These are phyloP conservation scores for Anacardium occidentale DNA, from an alignment of 345 rosid species.

Conservation along the genomic window DNA sequence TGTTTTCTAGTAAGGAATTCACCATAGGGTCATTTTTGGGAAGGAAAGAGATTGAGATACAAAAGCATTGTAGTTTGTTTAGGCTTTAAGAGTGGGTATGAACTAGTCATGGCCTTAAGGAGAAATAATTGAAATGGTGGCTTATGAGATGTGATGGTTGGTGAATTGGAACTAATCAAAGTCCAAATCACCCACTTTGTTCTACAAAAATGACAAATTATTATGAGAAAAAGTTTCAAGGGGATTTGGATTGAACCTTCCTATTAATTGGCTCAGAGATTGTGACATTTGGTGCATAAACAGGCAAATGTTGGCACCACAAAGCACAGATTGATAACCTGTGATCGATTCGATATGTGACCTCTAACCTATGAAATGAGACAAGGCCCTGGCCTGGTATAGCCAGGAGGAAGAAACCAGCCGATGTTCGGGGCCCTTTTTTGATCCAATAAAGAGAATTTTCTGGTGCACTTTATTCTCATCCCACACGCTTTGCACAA, in stretches of 20 bases:
- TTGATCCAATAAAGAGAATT: constrained; percentile 5
- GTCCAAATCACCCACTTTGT: background rate
- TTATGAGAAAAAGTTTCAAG: background rate
- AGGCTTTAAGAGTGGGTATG: background rate
- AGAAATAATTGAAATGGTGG: background rate
- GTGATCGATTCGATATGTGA: background rate
- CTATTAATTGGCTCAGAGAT: background rate
- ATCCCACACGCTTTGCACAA: constrained; percentile 19
- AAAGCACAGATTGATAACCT: background rate
- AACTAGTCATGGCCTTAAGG: background rate
- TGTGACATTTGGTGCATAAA: background rate
- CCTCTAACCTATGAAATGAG: constrained; percentile 5
- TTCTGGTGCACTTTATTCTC: constrained; percentile 17
- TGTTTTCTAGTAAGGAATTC: no score
- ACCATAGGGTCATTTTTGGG: no score
- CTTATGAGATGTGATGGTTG: constrained; percentile 7
- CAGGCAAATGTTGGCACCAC: background rate
- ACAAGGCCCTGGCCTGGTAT: constrained; percentile 17
- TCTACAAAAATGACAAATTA: background rate
- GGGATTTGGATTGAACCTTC: background rate
- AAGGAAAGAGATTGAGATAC: no score
- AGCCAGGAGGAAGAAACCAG: constrained; percentile 7
- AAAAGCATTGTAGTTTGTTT: background rate
- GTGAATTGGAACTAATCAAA: constrained; percentile 9
- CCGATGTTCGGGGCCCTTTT: background rate